A percentile compares a stretch with the other conserved stretches of the same genome.
Evolutionary conservation across 805 yeast genomes (phyloP).

Genomic region (Saitoella complicata): DNA sequence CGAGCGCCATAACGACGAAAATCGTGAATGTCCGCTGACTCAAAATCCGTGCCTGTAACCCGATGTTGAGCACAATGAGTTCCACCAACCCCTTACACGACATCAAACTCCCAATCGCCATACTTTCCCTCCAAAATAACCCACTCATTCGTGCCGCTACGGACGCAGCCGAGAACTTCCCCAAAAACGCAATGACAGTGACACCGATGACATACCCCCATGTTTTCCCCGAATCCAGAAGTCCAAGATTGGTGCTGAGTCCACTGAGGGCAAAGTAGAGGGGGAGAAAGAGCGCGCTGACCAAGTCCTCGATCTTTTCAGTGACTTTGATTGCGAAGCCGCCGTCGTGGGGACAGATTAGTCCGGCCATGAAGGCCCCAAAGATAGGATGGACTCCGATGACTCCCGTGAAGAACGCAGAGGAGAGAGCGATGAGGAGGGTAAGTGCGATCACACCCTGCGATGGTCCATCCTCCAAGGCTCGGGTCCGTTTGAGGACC

Average conservation of each 20-base stretch:
- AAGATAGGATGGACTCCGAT: constrained; percentile 78
- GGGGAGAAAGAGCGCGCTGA: constrained; percentile 55
- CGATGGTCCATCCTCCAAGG: constrained; percentile 36
- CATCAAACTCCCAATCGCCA: constrained; percentile 67
- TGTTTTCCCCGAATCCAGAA: constrained; percentile 45
- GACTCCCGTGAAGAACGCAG: constrained; percentile 67
- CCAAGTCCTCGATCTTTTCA: constrained; percentile 63
- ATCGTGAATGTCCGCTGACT: constrained; percentile 51
- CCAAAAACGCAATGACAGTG: constrained; percentile 47
- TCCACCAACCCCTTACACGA: constrained; percentile 82
- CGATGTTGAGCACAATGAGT: constrained; percentile 63
- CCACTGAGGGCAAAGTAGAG: constrained; percentile 72
- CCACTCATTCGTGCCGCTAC: constrained; percentile 47
- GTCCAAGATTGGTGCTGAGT: constrained; percentile 48
- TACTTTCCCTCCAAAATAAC: constrained; percentile 54
- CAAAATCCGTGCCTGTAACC: constrained; percentile 55
- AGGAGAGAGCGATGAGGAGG: constrained; percentile 38
- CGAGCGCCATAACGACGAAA: constrained; percentile 71
- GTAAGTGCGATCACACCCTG: constrained; percentile 51
- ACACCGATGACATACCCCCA: constrained; percentile 68
- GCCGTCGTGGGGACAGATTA: constrained; percentile 60
- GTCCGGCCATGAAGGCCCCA: constrained; percentile 69
- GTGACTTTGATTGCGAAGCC: constrained; percentile 55
- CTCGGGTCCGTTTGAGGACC: constrained; percentile 33
- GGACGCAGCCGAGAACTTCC: constrained; percentile 53